Evolutionary conservation across 2,329 filamentous ascomycete genomes (phyloP), one percentile per base, ranked within the genome.

Genomic region (Emmonsia crescens): DNA sequence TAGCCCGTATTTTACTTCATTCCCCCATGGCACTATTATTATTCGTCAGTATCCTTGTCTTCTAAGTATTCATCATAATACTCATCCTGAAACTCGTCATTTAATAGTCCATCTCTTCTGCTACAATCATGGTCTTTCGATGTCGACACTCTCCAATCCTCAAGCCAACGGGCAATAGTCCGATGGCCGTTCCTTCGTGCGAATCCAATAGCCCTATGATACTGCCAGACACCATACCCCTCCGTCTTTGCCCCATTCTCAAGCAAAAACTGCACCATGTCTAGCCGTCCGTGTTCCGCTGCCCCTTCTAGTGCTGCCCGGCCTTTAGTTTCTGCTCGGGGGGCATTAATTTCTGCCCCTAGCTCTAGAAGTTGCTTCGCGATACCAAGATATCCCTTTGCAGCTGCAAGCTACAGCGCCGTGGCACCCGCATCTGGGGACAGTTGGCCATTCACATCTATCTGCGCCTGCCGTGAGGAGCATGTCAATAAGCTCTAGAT

Each of bases 241-340:
- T 54, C 49, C 8, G 59, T 27, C 31, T 55, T 38, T 1, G 65
- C 70, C 27, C 67, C 68, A 29, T 64, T 60, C 14, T 71, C 58
- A 9, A 73, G 59, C 19, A 73, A 66, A 44, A 72, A 58, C 40
- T 71, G 64, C 14, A 71, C 46, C 64, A 69, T 68, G 51, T 72
- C 70, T 21, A 73, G 65, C 10, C 68, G 66, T 29, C 70, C 71
- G 16, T 67, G 51, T 56, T 72, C 68, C 42, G 71, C 68, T 4
- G 71, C 69, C 9, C 66, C 71, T 59, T 69, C 64, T 4, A 72
- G 58, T 4, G 71, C 69, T 1, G 71, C 70, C 29, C 67, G 59
- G 33, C 71, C 71, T 3, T 68, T 60, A 0, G 49, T 9, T 14
- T 24, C 29, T 29, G 68, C 66, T 4, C 61, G 42, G 0, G 55